These are phyloP conservation scores for Turnera subulata DNA, from an alignment of 345 rosid genomes.

Conservation along the genomic window DNA sequence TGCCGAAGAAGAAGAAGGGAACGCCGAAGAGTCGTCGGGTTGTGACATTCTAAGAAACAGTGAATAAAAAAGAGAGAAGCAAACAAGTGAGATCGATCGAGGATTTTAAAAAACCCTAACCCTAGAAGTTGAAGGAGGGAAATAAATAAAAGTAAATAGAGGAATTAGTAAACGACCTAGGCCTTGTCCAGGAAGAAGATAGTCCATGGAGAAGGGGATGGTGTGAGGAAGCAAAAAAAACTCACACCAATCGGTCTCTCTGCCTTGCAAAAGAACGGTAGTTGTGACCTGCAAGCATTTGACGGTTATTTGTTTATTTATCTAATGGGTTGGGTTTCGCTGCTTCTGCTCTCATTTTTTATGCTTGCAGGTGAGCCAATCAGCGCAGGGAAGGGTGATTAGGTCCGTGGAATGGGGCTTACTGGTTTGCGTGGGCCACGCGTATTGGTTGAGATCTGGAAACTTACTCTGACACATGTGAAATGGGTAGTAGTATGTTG, in stretches of 20 bases:
- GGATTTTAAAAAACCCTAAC: background rate
- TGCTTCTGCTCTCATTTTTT: no score
- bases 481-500: no score
- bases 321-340: no score
- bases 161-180: background rate
- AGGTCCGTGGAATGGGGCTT: no score
- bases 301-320: no score
- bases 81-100: no score
- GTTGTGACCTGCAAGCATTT: conserved; percentile 5
- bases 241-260: conserved; percentile 11
- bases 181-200: background rate
- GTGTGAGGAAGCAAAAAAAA: background rate
- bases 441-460: no score
- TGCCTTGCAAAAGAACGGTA: background rate
- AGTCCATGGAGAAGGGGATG: background rate
- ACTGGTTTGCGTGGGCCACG: no score
- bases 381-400: no score
- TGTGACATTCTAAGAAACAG: conserved; percentile 10
- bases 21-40: background rate
- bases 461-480: no score
- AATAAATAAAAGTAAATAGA: background rate
- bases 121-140: background rate
- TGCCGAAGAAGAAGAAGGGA: background rate
- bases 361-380: no score
- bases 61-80: no score